Evolutionary conservation across 2,329 filamentous ascomycete species (phyloP).

Genomic region (Pestalotiopsis fici): DNA sequence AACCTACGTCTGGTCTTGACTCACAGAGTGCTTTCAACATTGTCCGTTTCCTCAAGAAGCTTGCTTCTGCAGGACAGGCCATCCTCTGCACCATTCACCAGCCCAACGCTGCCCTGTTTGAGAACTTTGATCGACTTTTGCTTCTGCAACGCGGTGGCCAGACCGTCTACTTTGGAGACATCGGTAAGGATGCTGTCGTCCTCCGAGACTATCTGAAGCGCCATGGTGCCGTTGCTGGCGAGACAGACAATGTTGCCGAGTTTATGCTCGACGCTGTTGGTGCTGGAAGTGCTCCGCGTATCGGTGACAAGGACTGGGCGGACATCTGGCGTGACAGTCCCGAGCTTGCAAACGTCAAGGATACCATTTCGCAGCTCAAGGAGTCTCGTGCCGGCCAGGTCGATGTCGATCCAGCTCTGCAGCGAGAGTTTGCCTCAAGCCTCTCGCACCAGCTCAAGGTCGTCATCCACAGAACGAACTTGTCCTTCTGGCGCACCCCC

Average conservation of each 20-base stretch:
- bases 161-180: conserved; percentile 84
- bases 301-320: conserved; percentile 77
- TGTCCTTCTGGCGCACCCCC: conserved; percentile 81
- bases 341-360: conserved; percentile 68
- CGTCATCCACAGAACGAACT: conserved; percentile 72
- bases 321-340: conserved; percentile 76
- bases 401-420: conserved; percentile 50
- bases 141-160: conserved; percentile 77
- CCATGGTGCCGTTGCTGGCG: conserved; percentile 60
- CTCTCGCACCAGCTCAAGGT: conserved; percentile 76
- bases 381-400: conserved; percentile 46
- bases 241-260: conserved; percentile 64
- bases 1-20: conserved; percentile 76
- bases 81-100: conserved; percentile 93
- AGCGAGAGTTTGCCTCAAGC: conserved; percentile 83
- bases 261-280: conserved; percentile 88
- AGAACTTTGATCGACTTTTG: conserved; percentile 83
- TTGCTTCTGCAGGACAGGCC: conserved; percentile 79
- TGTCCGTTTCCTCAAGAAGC: conserved; percentile 75
- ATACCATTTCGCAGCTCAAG: conserved; percentile 68
- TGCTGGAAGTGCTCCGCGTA: conserved; percentile 70
- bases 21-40: conserved; percentile 76
- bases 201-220: conserved; percentile 65
- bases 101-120: conserved; percentile 82
- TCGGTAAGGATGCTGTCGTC: conserved; percentile 72